Base-by-base conservation (phyloP, 2,329 filamentous ascomycete genomes). In the Fusarium chaquense region DNA sequence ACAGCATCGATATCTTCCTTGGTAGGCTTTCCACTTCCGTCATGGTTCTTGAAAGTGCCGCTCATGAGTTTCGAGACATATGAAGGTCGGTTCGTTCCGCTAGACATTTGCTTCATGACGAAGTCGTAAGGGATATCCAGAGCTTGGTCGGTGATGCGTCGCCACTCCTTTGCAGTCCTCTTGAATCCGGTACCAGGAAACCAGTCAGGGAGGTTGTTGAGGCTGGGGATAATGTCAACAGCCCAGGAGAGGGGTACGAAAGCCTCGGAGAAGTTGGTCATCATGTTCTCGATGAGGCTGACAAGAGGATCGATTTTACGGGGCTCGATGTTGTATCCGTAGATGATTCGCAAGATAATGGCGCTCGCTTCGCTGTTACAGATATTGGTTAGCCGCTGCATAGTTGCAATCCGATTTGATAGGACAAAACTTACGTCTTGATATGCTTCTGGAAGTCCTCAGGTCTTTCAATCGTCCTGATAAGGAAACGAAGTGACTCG, bases 261-360 rank as follows among this genome's bases (percentile, higher is more conserved):
- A 5, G 78, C 75, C 10, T 57, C 44, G 0, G 75, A 75, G 44
- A 80, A 75, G 16, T 78, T 67, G 10, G 46, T 46, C 71, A 79
- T 75, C 62, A 76, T 76, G 5, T 54, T 52, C 6, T 78, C 76
- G 7, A 77, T 72, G 13, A 79, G 47, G 1, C 51, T 40, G 4
- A 81, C 75, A 7, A 81, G 62, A 3, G 73, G 71, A 33, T 81
- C 79, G 3, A 51, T 16, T 18, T 71, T 68, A n/a, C 73, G 51
- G 2, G 74, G 73, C n/a, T 78, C 74, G 18, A 76, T 74, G 9
- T 70, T 69, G 47, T 81, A 80, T 35, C 77, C 77, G 28, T 79
- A 79, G 1, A 74, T 65, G 7, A 77, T 74, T 43, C 73, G 71
- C 6, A 77, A 58, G 16, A 77, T 70, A 12, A 70, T 76, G 3